A percentile compares a stretch with the other conserved stretches of the same genome.
These are phyloP conservation scores for Epichloe glyceriae DNA, from an alignment of 2,329 filamentous ascomycete species.

Conservation along the genomic window DNA sequence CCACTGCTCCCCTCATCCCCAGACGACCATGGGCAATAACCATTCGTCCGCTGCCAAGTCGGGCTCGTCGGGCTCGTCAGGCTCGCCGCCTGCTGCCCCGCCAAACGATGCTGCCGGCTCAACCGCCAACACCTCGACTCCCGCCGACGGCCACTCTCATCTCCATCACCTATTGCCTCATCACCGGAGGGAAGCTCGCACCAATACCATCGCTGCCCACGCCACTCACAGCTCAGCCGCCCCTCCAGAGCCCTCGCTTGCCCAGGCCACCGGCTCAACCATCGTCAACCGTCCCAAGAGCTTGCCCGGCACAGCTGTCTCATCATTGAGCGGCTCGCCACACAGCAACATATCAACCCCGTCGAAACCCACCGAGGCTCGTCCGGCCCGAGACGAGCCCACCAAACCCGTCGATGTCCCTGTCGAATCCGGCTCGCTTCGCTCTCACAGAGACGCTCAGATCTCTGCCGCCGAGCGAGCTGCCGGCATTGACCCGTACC, in stretches of 20 bases:
- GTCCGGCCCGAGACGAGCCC: slow-evolving; percentile 20
- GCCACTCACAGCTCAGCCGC: slow-evolving; percentile 42
- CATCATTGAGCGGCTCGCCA: slow-evolving; percentile 35
- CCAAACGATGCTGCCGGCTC: slow-evolving; percentile 14
- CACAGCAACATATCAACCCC: slow-evolving; percentile 23
- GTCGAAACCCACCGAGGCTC: slow-evolving; percentile 15
- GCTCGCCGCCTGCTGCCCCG: slow-evolving; percentile 11
- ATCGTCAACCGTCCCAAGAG: slow-evolving; percentile 32
- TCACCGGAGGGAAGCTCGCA: slow-evolving; percentile 26
- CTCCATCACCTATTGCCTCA: slow-evolving; percentile 12
- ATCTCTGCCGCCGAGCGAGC: slow-evolving; percentile 17
- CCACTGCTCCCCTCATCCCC: background rate
- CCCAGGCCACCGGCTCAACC: slow-evolving; percentile 46
- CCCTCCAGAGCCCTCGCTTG: slow-evolving; percentile 48
- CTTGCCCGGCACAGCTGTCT: slow-evolving; percentile 35
- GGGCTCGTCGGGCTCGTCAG: slow-evolving; percentile 20
- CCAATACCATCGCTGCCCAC: slow-evolving; percentile 43
- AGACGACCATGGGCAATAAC: slow-evolving; percentile 23
- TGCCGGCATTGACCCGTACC: slow-evolving; percentile 26
- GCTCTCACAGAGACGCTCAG: slow-evolving; percentile 24
- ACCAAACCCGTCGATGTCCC: slow-evolving; percentile 49
- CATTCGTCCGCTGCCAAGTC: slow-evolving; percentile 25
- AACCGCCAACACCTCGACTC: slow-evolving; percentile 4
- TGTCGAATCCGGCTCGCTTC: slow-evolving; percentile 23
- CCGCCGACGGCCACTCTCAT: slow-evolving; percentile 1